Conservation (phyloP, 2,329 filamentous ascomycete species). For the Monilinia vaccinii-corymbosi region DNA sequence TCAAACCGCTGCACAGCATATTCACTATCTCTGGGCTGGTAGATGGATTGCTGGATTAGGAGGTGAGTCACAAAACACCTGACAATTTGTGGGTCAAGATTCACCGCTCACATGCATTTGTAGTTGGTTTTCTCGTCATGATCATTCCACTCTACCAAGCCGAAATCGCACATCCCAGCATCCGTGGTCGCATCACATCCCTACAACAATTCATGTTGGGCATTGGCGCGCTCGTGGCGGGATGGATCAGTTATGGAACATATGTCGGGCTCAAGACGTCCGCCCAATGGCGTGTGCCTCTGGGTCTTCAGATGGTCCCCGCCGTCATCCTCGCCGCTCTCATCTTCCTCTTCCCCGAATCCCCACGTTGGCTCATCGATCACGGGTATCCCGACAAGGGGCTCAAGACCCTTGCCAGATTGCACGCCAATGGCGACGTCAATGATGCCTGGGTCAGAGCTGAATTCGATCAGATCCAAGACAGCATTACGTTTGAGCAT, state of each 20-base stretch:
- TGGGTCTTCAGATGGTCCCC: conserved; percentile 50
- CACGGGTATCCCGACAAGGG: conserved; percentile 47
- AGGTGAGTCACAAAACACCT: conserved; percentile 16
- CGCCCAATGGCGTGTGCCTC: conserved; percentile 29
- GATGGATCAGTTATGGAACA: conserved; percentile 63
- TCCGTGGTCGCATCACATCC: conserved; percentile 62
- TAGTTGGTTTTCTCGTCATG: conserved; percentile 13
- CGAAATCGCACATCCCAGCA: conserved; percentile 69
- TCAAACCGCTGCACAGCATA: conserved; percentile 56
- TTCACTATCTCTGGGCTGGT: conserved; percentile 59
- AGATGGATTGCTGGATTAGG: conserved; percentile 60
- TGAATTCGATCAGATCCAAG: conserved; percentile 55
- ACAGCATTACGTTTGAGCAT: conserved; percentile 51
- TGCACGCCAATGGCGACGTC: conserved; percentile 51
- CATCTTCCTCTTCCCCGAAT: conserved; percentile 57
- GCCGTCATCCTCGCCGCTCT: conserved; percentile 42
- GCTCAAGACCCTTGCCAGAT: conserved; percentile 45
- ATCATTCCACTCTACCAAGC: conserved; percentile 41
- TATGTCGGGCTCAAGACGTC: conserved; percentile 28
- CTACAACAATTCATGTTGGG: conserved; percentile 80
- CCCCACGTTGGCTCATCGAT: conserved; percentile 57
- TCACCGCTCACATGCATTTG: neutral
- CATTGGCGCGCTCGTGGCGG: conserved; percentile 61
- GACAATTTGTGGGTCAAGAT: no score
- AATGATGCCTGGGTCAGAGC: conserved; percentile 52